A percentile compares a stretch with the other conserved stretches of the same genome.
phyloP scores from a whole-genome alignment of 495 filamentous ascomycete genomes.

The Mytilinidion resinicola region DNA sequence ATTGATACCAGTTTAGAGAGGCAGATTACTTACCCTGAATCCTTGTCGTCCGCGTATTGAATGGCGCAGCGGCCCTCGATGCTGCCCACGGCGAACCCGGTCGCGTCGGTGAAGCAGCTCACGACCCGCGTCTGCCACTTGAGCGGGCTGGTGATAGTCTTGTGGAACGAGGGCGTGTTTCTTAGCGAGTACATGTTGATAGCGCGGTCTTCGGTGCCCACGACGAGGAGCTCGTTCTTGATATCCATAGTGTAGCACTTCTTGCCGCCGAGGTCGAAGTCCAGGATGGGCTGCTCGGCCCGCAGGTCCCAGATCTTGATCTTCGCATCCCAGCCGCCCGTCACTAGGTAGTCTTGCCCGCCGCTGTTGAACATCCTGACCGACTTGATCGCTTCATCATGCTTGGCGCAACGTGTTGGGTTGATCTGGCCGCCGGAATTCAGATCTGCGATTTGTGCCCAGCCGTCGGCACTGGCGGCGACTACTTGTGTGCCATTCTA shows the following conservation, averaged over 20 bases:
- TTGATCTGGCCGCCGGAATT: constrained; percentile 27
- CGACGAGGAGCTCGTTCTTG: constrained; percentile 66
- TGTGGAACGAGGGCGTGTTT: constrained; percentile 71
- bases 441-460: constrained; percentile 72
- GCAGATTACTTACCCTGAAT: constrained; percentile 52
- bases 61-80: constrained; percentile 88
- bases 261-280: constrained; percentile 62
- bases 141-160: constrained; percentile 75
- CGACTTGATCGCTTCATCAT: constrained; percentile 73
- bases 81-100: constrained; percentile 78
- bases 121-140: constrained; percentile 85
- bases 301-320: constrained; percentile 95
- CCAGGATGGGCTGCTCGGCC: constrained; percentile 48
- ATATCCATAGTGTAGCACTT: constrained; percentile 85
- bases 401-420: constrained; percentile 53
- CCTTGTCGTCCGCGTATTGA: constrained; percentile 83
- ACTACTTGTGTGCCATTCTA: constrained; percentile 71
- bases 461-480: constrained; percentile 79
- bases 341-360: constrained; percentile 61
- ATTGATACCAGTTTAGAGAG: not conserved
- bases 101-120: constrained; percentile 75
- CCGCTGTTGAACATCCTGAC: constrained; percentile 67
- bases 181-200: constrained; percentile 81
- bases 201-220: constrained; percentile 81
- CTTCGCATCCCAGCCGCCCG: constrained; percentile 93